Evolutionary conservation across 495 filamentous ascomycete genomes (phyloP), one percentile per base, ranked within the genome.

Genomic region (Hypomontagnella monticulosa): DNA sequence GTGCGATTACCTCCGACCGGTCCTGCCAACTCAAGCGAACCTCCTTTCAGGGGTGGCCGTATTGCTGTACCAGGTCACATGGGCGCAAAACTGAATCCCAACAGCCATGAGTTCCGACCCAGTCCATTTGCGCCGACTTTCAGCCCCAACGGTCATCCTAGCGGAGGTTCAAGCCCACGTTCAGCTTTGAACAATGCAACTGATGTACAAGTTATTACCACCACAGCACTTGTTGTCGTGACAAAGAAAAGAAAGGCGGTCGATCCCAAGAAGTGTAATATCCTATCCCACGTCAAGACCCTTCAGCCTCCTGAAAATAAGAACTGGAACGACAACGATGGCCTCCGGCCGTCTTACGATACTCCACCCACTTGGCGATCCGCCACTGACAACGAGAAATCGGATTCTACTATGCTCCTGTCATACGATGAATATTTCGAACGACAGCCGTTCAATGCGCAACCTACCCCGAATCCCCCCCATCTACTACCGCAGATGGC

Each of bases 101-200:
- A 87, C 48, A 93, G 89, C 30, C 83, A 87, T 68, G 93, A 96
- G 69, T 97, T 97, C 77, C 86, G 88, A 64, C 92, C 92, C 3
- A 93, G 88, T 69, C 86, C 91, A 7, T 87, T 89, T 37, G 92
- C 92, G 3, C 87, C 81, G 42, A 80, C 89, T 0, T 96, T 97
- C 76, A 91, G 84, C 60, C 93, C 92, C n/a, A 84, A 81, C 65
- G 84, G 81, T 36, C 75, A 81, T 61, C 83, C 81, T 47, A 89
- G 85, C 65, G 81, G 79, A 59, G 80, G 85, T 14, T 90, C 89
- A 14, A 92, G 87, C 71, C 88, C 90, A 9, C 83, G 83, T 48
- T 80, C 86, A 1, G 84, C 75, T 8, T 73, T 80, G 11, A 81
- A 79, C 61, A 74, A 81, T 63, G 73, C 78, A 37, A 73, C 69